phyloP scores from a whole-genome alignment of 192 early-diverging fungal genomes.

The Linnemannia exigua region DNA sequence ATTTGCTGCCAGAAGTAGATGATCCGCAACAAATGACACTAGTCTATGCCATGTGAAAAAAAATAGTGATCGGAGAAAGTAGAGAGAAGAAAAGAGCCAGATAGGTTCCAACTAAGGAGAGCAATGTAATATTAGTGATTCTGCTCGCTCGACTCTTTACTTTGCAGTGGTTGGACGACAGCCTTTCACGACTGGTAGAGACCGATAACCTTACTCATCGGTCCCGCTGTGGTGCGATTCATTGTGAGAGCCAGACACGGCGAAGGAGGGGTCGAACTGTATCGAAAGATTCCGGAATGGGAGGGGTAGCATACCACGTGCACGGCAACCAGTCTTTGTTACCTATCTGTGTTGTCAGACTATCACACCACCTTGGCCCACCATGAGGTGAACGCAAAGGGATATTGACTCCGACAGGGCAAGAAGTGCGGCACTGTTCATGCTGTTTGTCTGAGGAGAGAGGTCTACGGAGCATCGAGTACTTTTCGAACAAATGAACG shows the following conservation, averaged over 20 bases:
- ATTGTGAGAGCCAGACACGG: neutral
- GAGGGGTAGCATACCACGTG: no score
- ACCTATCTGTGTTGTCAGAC: neutral
- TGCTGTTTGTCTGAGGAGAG: neutral
- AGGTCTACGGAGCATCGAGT: neutral
- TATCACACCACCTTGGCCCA: neutral
- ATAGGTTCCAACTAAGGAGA: neutral
- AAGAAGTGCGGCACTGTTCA: neutral
- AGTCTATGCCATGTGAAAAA: conserved; percentile 2
- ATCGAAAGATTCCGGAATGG: neutral
- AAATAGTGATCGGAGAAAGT: conserved; percentile 8
- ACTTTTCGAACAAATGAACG: neutral
- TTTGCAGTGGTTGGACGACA: neutral
- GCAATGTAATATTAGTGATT: neutral
- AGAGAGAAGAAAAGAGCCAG: conserved; percentile 3
- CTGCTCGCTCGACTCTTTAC: neutral
- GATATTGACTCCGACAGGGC: neutral
- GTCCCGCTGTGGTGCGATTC: neutral
- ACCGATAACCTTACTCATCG: neutral
- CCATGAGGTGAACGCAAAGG: neutral
- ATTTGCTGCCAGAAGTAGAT: neutral
- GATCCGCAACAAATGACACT: neutral
- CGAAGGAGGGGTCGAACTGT: neutral
- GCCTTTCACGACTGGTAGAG: neutral
- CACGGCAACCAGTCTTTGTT: neutral